Conservation (phyloP, 805 yeast genomes). For the Lachancea sp. region DNA sequence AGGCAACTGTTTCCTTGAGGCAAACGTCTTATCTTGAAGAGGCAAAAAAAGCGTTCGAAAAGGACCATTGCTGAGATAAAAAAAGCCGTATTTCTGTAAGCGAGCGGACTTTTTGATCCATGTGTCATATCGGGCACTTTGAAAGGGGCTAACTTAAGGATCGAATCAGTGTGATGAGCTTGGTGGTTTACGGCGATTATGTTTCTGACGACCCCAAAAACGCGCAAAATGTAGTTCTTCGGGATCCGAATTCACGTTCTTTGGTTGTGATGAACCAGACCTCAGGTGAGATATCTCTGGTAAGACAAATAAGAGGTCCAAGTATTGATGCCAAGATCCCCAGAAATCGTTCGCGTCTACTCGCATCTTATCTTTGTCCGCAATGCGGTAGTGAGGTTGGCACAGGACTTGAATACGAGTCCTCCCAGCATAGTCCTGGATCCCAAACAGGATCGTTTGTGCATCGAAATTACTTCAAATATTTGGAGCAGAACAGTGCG, state of each 20-base stretch:
- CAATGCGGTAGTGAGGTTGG: constrained; percentile 28
- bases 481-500: constrained; percentile 4
- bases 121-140: too few species aligned
- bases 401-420: constrained; percentile 1
- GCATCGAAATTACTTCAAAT: constrained; percentile 10
- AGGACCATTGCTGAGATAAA: too few species aligned
- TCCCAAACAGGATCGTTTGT: constrained; percentile 4
- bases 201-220: background rate
- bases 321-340: background rate
- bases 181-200: constrained; percentile 4
- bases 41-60: too few species aligned
- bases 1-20: too few species aligned
- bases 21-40: too few species aligned
- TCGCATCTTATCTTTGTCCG: constrained; percentile 27
- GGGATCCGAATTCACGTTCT: constrained; percentile 27
- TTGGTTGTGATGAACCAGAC: constrained; percentile 26
- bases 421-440: background rate
- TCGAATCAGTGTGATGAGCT: background rate
- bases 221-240: constrained; percentile 16
- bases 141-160: background rate
- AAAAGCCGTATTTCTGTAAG: too few species aligned
- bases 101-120: too few species aligned
- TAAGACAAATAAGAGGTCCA: constrained; percentile 11
- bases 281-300: constrained; percentile 23
- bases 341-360: constrained; percentile 8